A percentile compares a stretch with the other conserved stretches of the same genome.
Evolutionary conservation across 176 grass and related monocot genomes (phyloP).

Genomic region (Musa troglodytarum): DNA sequence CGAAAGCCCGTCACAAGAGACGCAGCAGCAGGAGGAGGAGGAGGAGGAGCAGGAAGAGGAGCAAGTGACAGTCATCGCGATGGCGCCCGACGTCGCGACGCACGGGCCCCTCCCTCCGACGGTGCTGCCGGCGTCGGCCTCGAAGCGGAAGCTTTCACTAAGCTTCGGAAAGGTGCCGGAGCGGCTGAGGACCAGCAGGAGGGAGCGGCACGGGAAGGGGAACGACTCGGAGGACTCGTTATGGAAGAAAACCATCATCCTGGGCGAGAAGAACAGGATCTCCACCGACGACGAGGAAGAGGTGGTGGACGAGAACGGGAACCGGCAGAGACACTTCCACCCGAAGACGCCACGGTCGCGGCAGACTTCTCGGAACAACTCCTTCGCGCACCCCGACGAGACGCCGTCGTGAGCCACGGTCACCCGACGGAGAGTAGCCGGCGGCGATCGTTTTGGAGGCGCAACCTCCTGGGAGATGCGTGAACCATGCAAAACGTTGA

Average conservation of each 20-base stretch:
- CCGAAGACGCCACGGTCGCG: conserved; percentile 37
- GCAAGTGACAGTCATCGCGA: conserved; percentile 23
- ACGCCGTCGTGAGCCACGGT: not conserved
- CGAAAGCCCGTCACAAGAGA: not conserved
- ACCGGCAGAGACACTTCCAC: conserved; percentile 26
- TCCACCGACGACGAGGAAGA: conserved; percentile 40
- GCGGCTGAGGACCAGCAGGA: conserved; percentile 53
- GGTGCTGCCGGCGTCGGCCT: conserved; percentile 12
- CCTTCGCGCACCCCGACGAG: conserved; percentile 37
- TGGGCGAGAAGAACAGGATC: conserved; percentile 69
- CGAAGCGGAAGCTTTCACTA: conserved; percentile 46
- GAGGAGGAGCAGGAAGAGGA: conserved; percentile 10
- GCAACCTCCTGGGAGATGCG: too few relatives aligned
- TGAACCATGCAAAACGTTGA: too few relatives aligned
- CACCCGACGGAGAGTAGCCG: too few relatives aligned
- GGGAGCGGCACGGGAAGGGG: conserved; percentile 42
- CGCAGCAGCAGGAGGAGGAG: not conserved
- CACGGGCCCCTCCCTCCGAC: conserved; percentile 56
- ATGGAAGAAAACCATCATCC: conserved; percentile 91
- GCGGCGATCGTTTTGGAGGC: too few relatives aligned
- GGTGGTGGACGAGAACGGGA: conserved; percentile 24
- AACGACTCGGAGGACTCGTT: conserved; percentile 41
- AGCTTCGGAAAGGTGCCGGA: conserved; percentile 57
- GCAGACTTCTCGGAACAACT: conserved; percentile 45
- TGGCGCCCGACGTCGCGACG: conserved; percentile 42